Percentiles rank a stretch among this genome's conserved stretches.
Evolutionary conservation across 2,329 filamentous ascomycete genomes (phyloP).

Genomic region (Trichoderma koningii): DNA sequence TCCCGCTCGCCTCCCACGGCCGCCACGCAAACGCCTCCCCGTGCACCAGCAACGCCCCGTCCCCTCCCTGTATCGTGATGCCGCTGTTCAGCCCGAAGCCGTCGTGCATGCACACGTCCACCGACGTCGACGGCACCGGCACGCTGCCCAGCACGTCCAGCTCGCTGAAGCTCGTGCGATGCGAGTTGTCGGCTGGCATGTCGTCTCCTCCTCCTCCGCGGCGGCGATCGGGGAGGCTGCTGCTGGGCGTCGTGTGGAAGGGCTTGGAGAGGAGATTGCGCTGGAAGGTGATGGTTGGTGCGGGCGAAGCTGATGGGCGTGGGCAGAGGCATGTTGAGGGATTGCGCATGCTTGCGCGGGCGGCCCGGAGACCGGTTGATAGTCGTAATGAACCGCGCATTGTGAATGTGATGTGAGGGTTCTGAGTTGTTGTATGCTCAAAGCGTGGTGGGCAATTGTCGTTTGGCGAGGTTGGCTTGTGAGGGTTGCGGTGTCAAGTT

Average conservation of each 20-base stretch:
- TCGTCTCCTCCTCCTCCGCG: conserved; percentile 17
- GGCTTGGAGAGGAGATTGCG: not conserved
- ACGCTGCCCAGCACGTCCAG: conserved; percentile 79
- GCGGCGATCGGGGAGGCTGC: conserved; percentile 25
- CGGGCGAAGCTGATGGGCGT: not conserved
- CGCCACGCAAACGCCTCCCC: conserved; percentile 89
- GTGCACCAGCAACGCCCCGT: conserved; percentile 75
- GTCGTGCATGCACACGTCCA: conserved; percentile 78
- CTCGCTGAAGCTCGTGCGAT: conserved; percentile 65
- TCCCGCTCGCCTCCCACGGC: conserved; percentile 66
- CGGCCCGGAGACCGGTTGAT: conserved; percentile 30
- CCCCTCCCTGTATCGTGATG: conserved; percentile 65
- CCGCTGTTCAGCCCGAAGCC: conserved; percentile 89
- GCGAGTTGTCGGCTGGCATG: conserved; percentile 38
- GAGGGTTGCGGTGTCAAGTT: conserved; percentile 16
- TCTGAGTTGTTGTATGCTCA: not conserved
- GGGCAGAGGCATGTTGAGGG: not conserved
- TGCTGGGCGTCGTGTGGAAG: conserved; percentile 29
- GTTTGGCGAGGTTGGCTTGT: not conserved
- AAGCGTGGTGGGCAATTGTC: not conserved
- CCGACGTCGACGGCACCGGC: conserved; percentile 75
- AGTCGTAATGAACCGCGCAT: conserved; percentile 33
- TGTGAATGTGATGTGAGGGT: not conserved
- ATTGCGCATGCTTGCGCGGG: conserved; percentile 30
- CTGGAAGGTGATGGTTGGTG: not conserved